Evolutionary conservation across 805 yeast genomes (phyloP), one percentile per base, ranked within the genome.

Genomic region (Saturnispora dispora): DNA sequence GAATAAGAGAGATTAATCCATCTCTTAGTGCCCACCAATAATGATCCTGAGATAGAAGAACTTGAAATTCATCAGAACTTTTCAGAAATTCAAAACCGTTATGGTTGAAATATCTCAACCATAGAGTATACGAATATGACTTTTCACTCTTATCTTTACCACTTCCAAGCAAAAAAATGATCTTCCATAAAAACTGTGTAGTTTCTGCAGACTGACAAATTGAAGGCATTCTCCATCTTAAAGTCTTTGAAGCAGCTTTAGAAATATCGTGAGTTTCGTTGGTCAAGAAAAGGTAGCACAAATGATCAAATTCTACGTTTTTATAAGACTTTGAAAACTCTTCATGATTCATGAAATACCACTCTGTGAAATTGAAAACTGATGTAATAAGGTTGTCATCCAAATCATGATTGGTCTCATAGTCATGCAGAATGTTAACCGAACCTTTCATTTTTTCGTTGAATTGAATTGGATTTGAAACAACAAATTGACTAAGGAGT

Each of bases 1-100:
- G 89, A 1, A 75, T 67, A 2, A 64, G 58, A 50, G 80, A 73
- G 15, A 74, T 71, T 39, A 87, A 65, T 2, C 87, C 84, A 25
- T 57, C 56, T 58, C 84, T 87, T 20, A 87, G 61, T 13, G 61
- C 58, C 4, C 53, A 46, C 93, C 95, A 87, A 56, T 81, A 83
- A 1, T 58, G 55, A 2, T 66, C 66, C 7, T 52, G 35, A 23
- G 57, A 54, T 1, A 74, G 37, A 2, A 67, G 46, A 13, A 41
- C 30, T 48, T 73, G 76, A 45, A 66, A 71, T 6, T 55, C 25
- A 35, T 56, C 30, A 18, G 27, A 45, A n/a, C 15, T 44, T 4
- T 37, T 47, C 13, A 54, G 55, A 32, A 15, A n/a, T 37, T 54
- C 50, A 32, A 55, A 25, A 11, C 40, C 58, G 53, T 15, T 46